Evolutionary conservation across 805 yeast genomes (phyloP), one percentile per base, ranked within the genome.

Genomic region (Ogataea trehalophila): DNA sequence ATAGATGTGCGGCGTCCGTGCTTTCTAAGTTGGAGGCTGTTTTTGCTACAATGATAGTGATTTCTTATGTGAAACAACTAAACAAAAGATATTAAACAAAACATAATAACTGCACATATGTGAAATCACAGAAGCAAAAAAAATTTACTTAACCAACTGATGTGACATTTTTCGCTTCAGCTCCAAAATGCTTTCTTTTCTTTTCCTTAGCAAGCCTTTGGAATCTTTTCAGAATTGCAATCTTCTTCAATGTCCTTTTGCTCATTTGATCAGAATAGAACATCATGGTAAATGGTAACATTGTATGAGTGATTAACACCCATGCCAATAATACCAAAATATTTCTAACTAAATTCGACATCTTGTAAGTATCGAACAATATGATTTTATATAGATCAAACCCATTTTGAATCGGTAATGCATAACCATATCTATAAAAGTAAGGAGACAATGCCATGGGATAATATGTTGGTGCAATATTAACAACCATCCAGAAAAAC

Each of bases 361-460:
- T 36, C 57, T 77, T 81, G 60, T 75, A 75, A 3, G 83, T 65
- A 56, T 79, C 65, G 56, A 81, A 74, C 47, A 84, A 71, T 2
- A 83, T 68, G 2, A 81, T 84, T 57, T 77, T 77, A 49, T 72
- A 73, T 33, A 79, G 71, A 49, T 79, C 85, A 43, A 72, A 72
- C 0, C 84, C 79, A 51, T 81, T 80, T 56, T 79, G 79, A 39
- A 83, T 71, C 1, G 91, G 91, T 68, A 80, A 69, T 22, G 76
- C 82, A 56, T 80, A 82, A n/a, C 88, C 87, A 60, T 77, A 81
- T 41, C 81, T 66, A 62, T 74, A 84, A 53, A 83, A 79, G 16
- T 61, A 52, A 6, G 80, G 79, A 17, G 71, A 65, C 44, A 84
- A 64, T 1, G 73, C 81, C 56, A 81, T 55, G 6, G 89, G 83